Percentiles rank a stretch among this genome's conserved stretches.
These are phyloP conservation scores for Blastobotrys apis DNA, from an alignment of 1,139 yeast genomes.

Conservation along the genomic window DNA sequence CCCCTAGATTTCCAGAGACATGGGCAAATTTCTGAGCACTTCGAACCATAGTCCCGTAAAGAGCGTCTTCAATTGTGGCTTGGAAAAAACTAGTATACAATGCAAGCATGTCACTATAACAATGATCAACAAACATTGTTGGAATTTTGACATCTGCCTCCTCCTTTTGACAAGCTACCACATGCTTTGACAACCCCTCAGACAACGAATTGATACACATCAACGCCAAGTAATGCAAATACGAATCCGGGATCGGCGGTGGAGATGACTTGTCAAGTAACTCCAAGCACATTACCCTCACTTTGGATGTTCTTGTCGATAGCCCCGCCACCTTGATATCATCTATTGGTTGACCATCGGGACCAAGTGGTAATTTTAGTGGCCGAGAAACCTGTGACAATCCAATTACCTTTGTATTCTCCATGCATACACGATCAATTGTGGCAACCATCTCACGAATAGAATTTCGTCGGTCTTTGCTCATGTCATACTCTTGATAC, in stretches of 20 bases:
- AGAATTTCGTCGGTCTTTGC: conserved; percentile 55
- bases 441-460: conserved; percentile 54
- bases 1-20: conserved; percentile 69
- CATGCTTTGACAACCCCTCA: conserved; percentile 64
- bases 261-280: conserved; percentile 75
- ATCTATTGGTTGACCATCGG: conserved; percentile 14
- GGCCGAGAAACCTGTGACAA: conserved; percentile 24
- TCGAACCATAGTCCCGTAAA: conserved; percentile 54
- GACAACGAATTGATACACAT: conserved; percentile 52
- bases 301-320: conserved; percentile 35
- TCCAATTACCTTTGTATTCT: conserved; percentile 26
- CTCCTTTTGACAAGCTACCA: conserved; percentile 34
- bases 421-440: conserved; percentile 31
- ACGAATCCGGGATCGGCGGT: conserved; percentile 57
- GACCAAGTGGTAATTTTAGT: conserved; percentile 15
- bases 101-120: conserved; percentile 46
- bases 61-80: conserved; percentile 62
- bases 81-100: conserved; percentile 54
- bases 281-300: conserved; percentile 61
- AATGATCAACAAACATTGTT: conserved; percentile 40
- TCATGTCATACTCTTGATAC: conserved; percentile 58
- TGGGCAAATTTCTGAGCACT: conserved; percentile 78
- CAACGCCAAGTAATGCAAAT: conserved; percentile 56
- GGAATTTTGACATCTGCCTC: conserved; percentile 12
- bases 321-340: conserved; percentile 22